Evolutionary conservation across 2,329 filamentous ascomycete species (phyloP), one percentile per base, ranked within the genome.

Genomic region (Aspergillus proliferans): DNA sequence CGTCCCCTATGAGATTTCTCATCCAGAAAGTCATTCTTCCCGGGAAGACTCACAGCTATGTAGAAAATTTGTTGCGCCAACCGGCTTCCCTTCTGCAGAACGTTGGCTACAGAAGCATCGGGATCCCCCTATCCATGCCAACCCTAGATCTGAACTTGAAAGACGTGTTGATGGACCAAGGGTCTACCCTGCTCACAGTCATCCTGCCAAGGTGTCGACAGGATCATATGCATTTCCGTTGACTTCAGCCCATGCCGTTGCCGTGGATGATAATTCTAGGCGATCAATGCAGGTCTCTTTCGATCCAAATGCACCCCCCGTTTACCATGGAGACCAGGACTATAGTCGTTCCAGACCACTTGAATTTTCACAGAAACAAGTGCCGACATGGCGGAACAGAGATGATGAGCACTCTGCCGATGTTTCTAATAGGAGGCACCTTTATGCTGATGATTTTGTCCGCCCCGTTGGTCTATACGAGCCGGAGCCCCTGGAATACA

Each of bases 391-490:
- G 51, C 49, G 49, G 28, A 48, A 38, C 47, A 53, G 50, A 45
- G 45, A 52, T 53, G 48, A 57, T 51, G 51, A 51, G n/a, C 53
- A 48, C 34, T 52, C 52, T 22, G 12, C 48, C 46, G 56, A 55
- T 43, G 22, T 50, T 21, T 49, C 52, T 30, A 51, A 53, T 21
- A 59, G 56, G 41, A 62, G 60, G 40, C 59, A 57, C 26, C 55
- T 64, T 30, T 68, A 71, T 55, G 65, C 67, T 10, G 63, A 69
- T 51, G 67, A 62, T 49, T 69, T 71, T 53, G 61, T 69, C 48
- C 66, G 65, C 47, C 59, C 60, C 33, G 52, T 70, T 58, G 62
- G 63, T 46, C 50, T 59, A 24, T 58, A 57, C 36, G 63, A 63
- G 19, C 50, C 54, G 40, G 47, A 52, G 36, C 54, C 55, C 26